phyloP scores from a whole-genome alignment of 257 asterid genomes.

The Gentiana macrophylla region DNA sequence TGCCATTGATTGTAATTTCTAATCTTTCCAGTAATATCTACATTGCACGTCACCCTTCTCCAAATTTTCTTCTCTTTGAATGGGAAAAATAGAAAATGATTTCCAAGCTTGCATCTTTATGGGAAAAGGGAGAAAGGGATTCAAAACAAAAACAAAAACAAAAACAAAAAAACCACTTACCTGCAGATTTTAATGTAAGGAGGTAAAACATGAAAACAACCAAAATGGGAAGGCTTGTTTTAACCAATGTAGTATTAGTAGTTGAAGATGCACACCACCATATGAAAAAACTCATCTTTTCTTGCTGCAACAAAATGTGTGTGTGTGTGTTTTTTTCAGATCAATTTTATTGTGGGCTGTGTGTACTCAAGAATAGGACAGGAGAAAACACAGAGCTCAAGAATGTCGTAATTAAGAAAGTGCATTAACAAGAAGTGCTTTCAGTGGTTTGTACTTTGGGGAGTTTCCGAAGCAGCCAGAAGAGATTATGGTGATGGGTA shows the following conservation, averaged over 20 bases:
- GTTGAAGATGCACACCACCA: conserved; percentile 4
- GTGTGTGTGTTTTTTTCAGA: not conserved
- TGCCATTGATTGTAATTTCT: no score
- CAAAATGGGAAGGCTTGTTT: conserved; percentile 2
- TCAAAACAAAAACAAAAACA: not conserved
- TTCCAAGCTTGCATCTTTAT: not conserved
- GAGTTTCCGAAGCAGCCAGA: no score
- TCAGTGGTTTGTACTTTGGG: not conserved
- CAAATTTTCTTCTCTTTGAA: not conserved
- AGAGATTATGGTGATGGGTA: no score
- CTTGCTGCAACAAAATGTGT: not conserved
- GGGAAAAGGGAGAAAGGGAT: not conserved
- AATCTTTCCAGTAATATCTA: no score
- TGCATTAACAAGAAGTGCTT: not conserved
- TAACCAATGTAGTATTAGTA: conserved; percentile 1
- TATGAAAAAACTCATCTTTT: conserved; percentile 7
- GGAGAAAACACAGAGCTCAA: not conserved
- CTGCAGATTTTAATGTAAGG: conserved; percentile 15
- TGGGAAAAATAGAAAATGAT: not conserved
- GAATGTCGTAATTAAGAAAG: not conserved
- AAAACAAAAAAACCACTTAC: conserved; percentile 6
- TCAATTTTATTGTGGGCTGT: no score
- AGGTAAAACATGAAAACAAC: conserved; percentile 12
- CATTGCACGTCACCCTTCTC: not conserved
- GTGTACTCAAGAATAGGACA: not conserved